Evolutionary conservation across 1,284 basidiomycete genomes (phyloP).

Genomic region (Ustilago vetiveriae): DNA sequence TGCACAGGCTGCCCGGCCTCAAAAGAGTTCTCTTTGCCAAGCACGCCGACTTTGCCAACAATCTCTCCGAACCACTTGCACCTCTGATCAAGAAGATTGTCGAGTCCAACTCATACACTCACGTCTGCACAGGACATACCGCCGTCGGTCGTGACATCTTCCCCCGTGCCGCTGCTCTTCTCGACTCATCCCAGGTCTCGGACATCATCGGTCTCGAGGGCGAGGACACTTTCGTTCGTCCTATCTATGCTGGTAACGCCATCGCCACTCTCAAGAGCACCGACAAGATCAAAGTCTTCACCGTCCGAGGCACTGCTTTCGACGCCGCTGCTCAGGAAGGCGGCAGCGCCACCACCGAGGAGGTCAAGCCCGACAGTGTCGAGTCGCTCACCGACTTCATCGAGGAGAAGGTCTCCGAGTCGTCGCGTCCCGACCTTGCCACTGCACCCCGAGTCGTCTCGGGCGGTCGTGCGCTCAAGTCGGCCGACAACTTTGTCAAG

Average conservation of each 20-base stretch:
- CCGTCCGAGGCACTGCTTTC: conserved; percentile 94
- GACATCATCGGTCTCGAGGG: conserved; percentile 89
- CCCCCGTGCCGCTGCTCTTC: conserved; percentile 85
- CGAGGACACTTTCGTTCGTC: conserved; percentile 84
- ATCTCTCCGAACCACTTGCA: conserved; percentile 69
- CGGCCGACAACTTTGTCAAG: conserved; percentile 87
- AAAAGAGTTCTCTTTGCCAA: conserved; percentile 68
- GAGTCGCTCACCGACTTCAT: conserved; percentile 75
- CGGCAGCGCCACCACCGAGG: conserved; percentile 73
- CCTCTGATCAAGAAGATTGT: conserved; percentile 71
- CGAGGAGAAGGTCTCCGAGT: conserved; percentile 85
- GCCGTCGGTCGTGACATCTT: conserved; percentile 79
- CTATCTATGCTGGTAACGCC: conserved; percentile 98
- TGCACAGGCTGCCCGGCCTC: conserved; percentile 72
- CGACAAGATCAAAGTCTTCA: conserved; percentile 89
- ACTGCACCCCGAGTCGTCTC: conserved; percentile 89
- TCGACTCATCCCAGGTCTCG: conserved; percentile 78
- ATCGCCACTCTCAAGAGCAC: conserved; percentile 89
- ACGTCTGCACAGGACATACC: conserved; percentile 84
- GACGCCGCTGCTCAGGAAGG: conserved; percentile 72
- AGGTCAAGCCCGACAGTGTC: conserved; percentile 77
- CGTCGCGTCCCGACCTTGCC: conserved; percentile 90
- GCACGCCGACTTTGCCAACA: conserved; percentile 70
- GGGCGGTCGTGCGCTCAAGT: conserved; percentile 94
- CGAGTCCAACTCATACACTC: conserved; percentile 74